Base-by-base conservation (phyloP, 306 rosid genomes). In the Pyrus communis region DNA sequence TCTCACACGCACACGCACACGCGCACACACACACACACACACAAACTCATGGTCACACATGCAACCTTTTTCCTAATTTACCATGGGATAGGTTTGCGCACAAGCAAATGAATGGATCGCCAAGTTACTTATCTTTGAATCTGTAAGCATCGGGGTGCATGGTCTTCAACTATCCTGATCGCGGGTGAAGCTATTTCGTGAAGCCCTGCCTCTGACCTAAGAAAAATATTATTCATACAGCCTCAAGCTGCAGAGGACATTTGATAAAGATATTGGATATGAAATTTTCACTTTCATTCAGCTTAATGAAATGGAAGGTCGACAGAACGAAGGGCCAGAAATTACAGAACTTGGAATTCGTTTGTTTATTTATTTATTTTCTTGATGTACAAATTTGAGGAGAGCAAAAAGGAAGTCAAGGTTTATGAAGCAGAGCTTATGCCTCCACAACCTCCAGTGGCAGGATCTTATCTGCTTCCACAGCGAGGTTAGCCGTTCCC, bases 401-500 rank as follows among this genome's bases (percentile, higher is more conserved):
- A 31, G 58, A 22, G 51, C 75, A 23, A n/a, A 64, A 45, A 40
- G 43, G 35, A n/a, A 52, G 38, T 58, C 28, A 61, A 61, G 49
- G 31, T 7, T 12, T 64, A 65, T 19, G 70, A 75, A 58, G 14
- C 58, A 59, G 71, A 73, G 61, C 54, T 21, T 80, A 83, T 43
- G 79, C 52, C 66, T 77, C 76, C 61, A 80, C 79, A 13, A 86
- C 71, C 46, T 87, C 85, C 58, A 73, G 69, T 4, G 73, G 66
- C 17, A 79, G 75, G 70, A 87, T 82, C 25, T 80, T 82, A 68
- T 81, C 75, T 17, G 82, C 76, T 45, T 77, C 83, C n/a, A 75
- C 76, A 23, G 85, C 73, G 14, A 82, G 86, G 78, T 57, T 79
- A 42, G 84, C 81, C 2, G 90, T 83, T 19, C 90, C 97, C 78